Evolutionary conservation across 257 asterid species (phyloP), one percentile per base, ranked within the genome.

Genomic region (Jasminum sambac): DNA sequence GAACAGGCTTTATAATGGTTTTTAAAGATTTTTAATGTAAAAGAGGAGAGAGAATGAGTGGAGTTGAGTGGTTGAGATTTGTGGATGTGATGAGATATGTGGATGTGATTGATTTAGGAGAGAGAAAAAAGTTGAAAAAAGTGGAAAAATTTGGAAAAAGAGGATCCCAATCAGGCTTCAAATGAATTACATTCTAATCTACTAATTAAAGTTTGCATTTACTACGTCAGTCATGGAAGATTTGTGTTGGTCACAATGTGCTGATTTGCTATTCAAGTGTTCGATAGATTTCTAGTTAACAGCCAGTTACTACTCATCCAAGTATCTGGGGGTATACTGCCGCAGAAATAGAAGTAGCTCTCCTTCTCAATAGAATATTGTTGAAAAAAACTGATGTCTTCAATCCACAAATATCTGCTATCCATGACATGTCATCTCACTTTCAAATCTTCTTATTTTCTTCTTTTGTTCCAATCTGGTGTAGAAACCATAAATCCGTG

Each of bases 401-500:
- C 62, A 55, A 55, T 21, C 23, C 62, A 0, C 62, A 55, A 55
- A 55, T 55, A 55, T 9, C 36, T 55, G 34, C 16, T 55, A 19
- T 55, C 62, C 62, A 55, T 19, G 62, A 55, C 36, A 21, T 2
- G 0, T 55, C 16, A 21, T 55, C 34, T 0, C 30, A 55, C 16
- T 19, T 55, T 11, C 11, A 19, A 21, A 19, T 24, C 36, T 55
- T 39, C 60, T 78, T 75, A 66, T 14, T 74, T 70, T 71, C 42
- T 50, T 72, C 74, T 72, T 48, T 74, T 68, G 44, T 48, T 70
- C 62, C 46, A 63, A 63, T 66, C 25, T 37, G 46, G 34, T 84
- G 82, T 89, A 95, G 99, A 84, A 88, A 65, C 74, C 99, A 95
- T 86, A 95, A 95, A 82, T 91, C 99, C 34, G 92, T 91, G 72